phyloP scores from a whole-genome alignment of 306 rosid species.

The Acacia confusa region DNA sequence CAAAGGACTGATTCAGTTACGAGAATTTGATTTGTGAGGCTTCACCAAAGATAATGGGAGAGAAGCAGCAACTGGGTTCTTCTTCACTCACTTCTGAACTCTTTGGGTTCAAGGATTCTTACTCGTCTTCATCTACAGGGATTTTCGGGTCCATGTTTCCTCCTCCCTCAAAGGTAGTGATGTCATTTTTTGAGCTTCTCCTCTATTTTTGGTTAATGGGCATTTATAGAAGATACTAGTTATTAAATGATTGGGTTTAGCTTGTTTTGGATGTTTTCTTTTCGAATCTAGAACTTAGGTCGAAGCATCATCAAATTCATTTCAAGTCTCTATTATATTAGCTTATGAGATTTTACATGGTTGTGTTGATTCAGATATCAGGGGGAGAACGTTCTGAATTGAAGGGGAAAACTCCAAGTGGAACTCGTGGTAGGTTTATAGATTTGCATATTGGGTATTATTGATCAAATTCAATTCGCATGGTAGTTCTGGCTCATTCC shows the following conservation, averaged over 20 bases:
- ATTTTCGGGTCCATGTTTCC: conserved; percentile 63
- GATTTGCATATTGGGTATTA: not conserved
- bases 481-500: not conserved
- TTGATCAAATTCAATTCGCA: conserved; percentile 2
- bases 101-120: conserved; percentile 57
- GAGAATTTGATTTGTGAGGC: conserved; percentile 10
- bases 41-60: conserved; percentile 56
- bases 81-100: conserved; percentile 78
- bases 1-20: conserved; percentile 1
- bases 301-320: not conserved
- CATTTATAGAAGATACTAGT: not conserved
- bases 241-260: not conserved
- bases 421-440: conserved; percentile 40
- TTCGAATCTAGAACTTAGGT: not conserved
- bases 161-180: conserved; percentile 57
- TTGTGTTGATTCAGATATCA: conserved; percentile 46
- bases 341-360: conserved; percentile 21
- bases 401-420: conserved; percentile 42
- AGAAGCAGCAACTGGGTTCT: conserved; percentile 47
- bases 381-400: conserved; percentile 61
- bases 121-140: conserved; percentile 48
- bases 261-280: not conserved
- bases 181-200: not conserved
- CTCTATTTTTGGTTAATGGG: conserved; percentile 6
- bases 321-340: not conserved